A percentile compares a stretch with the other conserved stretches of the same genome.
phyloP scores from a whole-genome alignment of 148 eudicot genomes.

The Talinum fruticosum region DNA sequence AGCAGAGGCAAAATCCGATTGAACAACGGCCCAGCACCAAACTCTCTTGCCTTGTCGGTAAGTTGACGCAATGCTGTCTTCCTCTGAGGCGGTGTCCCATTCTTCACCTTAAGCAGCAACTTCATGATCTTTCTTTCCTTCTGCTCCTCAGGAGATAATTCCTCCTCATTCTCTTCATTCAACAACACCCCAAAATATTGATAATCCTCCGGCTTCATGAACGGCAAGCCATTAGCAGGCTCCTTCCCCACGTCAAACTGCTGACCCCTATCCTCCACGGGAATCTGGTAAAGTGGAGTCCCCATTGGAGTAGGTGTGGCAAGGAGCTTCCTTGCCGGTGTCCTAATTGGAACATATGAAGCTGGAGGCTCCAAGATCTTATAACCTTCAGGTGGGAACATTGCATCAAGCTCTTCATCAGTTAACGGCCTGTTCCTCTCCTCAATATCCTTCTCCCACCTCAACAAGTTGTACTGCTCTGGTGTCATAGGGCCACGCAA shows the following conservation, averaged over 20 bases:
- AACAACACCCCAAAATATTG: constrained; percentile 69
- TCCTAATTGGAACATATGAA: constrained; percentile 81
- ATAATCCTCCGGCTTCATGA: constrained; percentile 88
- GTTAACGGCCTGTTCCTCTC: constrained; percentile 89
- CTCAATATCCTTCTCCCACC: constrained; percentile 96
- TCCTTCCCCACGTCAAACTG: constrained; percentile 89
- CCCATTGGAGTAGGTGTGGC: constrained; percentile 95
- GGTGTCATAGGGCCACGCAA: constrained; percentile 76
- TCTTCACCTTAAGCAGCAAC: constrained; percentile 87
- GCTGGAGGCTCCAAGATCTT: constrained; percentile 88
- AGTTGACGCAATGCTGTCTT: constrained; percentile 93
- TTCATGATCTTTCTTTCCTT: constrained; percentile 95
- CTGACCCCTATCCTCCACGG: constrained; percentile 84
- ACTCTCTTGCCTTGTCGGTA: constrained; percentile 91
- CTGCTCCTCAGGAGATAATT: constrained; percentile 82
- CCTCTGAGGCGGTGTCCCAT: constrained; percentile 96
- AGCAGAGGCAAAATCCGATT: constrained; percentile 85
- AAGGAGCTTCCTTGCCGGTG: constrained; percentile 96
- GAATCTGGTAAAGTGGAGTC: constrained; percentile 75
- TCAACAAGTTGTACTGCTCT: constrained; percentile 82
- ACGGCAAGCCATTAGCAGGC: constrained; percentile 78
- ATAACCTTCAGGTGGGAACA: constrained; percentile 89
- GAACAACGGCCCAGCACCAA: constrained; percentile 93
- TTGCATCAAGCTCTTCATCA: constrained; percentile 93
- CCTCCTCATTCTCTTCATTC: constrained; percentile 86